Evolutionary conservation across 768 basidiomycete genomes (phyloP), one percentile per base, ranked within the genome.

Genomic region (Tremella yokohamensis): DNA sequence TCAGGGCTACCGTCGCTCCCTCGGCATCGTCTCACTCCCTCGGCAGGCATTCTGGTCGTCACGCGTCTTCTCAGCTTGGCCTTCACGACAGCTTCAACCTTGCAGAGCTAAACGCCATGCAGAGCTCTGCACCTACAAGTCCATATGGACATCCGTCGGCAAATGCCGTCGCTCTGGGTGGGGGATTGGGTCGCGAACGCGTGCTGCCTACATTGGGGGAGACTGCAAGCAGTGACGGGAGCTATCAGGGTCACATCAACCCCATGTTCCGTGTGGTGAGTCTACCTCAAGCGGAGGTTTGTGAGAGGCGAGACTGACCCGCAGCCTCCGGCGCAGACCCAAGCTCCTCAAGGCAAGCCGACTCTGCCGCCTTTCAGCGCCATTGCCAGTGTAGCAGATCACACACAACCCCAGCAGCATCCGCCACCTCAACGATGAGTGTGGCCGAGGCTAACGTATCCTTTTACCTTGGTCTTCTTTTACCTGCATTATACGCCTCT

Each of bases 341-440:
- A 50, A 13, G 12, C 38, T 29, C 44, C 56, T 25, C 19, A 48
- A 15, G 34, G 54, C 19, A 52, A 39, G 22, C 66, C 69, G 12
- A 73, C 73, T 1, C 63, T 78, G 12, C 77, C 77, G 0, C 75
- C 77, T 3, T 78, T 78, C 61, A 69, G 73, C 16, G 74, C 68
- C 2, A 71, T 78, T 38, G 77, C 77, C 1, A 68, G 70, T 15
- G 68, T 78, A 1, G 77, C 77, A 1, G 77, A 70, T 58, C 42
- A 29, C 51, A 9, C 49, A 18, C 38, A 55, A 20, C 57, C 57
- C n/a, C 52, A 38, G 29, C 58, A 52, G 18, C 29, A 34, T 34
- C 40, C 52, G 3, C 45, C 40, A 15, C 26, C 49, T 13, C 42
- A 53, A 40, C 25, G 42, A n/a, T 45, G 15, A 22, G 15, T 15